Conservation (phyloP, 805 yeast species). For the Ogataea trehaloabstinens region DNA sequence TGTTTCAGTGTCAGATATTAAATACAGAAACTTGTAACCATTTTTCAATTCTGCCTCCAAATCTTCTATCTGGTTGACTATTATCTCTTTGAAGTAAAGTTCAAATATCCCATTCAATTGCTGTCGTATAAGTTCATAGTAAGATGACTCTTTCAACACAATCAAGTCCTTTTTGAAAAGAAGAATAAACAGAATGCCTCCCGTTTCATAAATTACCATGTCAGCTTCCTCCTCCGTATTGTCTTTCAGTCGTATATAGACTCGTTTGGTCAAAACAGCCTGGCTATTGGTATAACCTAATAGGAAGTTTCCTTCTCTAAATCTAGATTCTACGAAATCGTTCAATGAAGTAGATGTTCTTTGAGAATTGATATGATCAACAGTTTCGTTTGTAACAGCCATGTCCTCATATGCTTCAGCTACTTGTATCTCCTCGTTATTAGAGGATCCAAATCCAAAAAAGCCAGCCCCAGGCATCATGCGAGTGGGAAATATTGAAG, state of each 20-base stretch:
- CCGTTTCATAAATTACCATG: slow-evolving; percentile 29
- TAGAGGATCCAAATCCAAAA: slow-evolving; percentile 11
- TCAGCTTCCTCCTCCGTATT: slow-evolving; percentile 9
- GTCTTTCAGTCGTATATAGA: slow-evolving; percentile 8
- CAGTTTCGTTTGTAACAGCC: not conserved
- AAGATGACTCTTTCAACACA: slow-evolving; percentile 4
- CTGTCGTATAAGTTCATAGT: slow-evolving; percentile 10
- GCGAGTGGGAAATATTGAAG: slow-evolving; percentile 14
- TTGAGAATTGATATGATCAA: not conserved
- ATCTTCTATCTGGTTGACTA: slow-evolving; percentile 24
- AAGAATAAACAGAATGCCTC: slow-evolving; percentile 28
- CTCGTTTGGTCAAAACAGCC: slow-evolving; percentile 12
- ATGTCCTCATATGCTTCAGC: not conserved
- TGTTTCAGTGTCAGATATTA: slow-evolving; percentile 19
- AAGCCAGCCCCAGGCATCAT: slow-evolving; percentile 11
- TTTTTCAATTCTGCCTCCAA: slow-evolving; percentile 16
- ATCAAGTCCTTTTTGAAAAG: slow-evolving; percentile 13
- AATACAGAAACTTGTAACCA: slow-evolving; percentile 21
- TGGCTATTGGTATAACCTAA: slow-evolving; percentile 24
- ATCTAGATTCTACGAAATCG: slow-evolving; percentile 10
- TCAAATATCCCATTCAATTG: slow-evolving; percentile 23
- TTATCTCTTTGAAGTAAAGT: slow-evolving; percentile 25
- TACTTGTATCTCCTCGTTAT: slow-evolving; percentile 3
- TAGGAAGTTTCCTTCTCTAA: slow-evolving; percentile 24
- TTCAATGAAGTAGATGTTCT: not conserved